Conservation (phyloP, 306 rosid species). For the Argentina anserina region DNA sequence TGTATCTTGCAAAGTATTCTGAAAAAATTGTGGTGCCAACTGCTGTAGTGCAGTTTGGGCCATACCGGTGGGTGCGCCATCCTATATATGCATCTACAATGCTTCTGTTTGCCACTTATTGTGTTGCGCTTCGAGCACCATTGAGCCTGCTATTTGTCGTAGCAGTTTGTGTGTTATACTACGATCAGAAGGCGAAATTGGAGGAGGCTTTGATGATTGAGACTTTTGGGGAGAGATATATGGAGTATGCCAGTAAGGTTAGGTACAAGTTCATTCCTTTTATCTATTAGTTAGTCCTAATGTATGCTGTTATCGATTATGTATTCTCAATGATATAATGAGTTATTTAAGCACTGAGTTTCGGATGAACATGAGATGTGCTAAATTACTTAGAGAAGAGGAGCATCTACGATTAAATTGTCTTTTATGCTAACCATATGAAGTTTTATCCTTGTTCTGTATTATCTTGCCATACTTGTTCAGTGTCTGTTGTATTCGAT, state of each 20-base stretch:
- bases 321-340: conserved; percentile 11
- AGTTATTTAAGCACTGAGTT: conserved; percentile 26
- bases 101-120: conserved; percentile 72
- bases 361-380: conserved; percentile 9
- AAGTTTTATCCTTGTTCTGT: not conserved
- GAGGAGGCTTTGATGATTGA: conserved; percentile 95
- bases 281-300: conserved; percentile 48
- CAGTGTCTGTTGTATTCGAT: not conserved
- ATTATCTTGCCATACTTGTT: not conserved
- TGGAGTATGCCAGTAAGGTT: conserved; percentile 69
- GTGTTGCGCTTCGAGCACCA: conserved; percentile 75
- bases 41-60: conserved; percentile 89
- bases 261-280: conserved; percentile 81
- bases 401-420: not conserved
- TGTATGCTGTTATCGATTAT: conserved; percentile 19
- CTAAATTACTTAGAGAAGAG: conserved; percentile 11
- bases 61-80: conserved; percentile 89
- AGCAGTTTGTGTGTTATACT: conserved; percentile 70
- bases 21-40: conserved; percentile 88
- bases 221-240: conserved; percentile 67
- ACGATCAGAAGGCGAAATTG: conserved; percentile 70
- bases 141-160: conserved; percentile 54
- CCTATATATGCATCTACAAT: conserved; percentile 76
- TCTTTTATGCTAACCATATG: not conserved
- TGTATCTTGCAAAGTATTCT: conserved; percentile 83